Evolutionary conservation across 2,329 filamentous ascomycete genomes (phyloP), one percentile per base, ranked within the genome.

Genomic region (Fusarium sp.): DNA sequence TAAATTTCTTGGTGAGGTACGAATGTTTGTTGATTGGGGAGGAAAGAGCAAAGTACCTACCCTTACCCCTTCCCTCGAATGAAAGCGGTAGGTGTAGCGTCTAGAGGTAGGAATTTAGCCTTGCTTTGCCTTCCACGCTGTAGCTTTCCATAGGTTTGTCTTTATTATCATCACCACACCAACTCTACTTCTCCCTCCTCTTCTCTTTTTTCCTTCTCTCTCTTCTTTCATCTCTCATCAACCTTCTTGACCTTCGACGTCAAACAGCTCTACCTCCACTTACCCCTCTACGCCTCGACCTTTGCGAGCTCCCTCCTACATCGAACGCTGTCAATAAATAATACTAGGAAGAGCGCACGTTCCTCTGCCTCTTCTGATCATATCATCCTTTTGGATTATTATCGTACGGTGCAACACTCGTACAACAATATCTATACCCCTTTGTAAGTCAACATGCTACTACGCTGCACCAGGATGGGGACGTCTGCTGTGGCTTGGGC

Each of bases 401-500:
- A 76, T 76, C 74, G 74, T 76, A 76, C 74, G 74, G 74, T 75
- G 56, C 74, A 63, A 72, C 59, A 56, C 64, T 76, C 72, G 73
- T 75, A 76, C 73, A 72, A 69, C 59, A 53, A 71, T 71, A 64
- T 43, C 27, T 57, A 62, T 59, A 72, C 61, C 59, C 54, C 65
- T 42, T 60, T 71, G 73, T 75, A 75, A 75, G 73, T 75, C 38
- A 43, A 73, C 59, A 57, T 66, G 55, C 65, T 71, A 44, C 63
- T 72, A 45, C 24, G 61, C 72, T 72, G 66, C 66, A 71, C 66
- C 43, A 43, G 40, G 54, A 71, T 72, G 70, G 70, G 70, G 66
- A 68, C 66, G 43, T 42, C 30, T 60, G 57, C 32, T 62, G 70
- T 63, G 70, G 66, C 70, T 72, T 72, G 59, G 51, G 59, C 38